Evolutionary conservation across 2,329 filamentous ascomycete species (phyloP), one percentile per base, ranked within the genome.

Genomic region (Verticillium nubilum): DNA sequence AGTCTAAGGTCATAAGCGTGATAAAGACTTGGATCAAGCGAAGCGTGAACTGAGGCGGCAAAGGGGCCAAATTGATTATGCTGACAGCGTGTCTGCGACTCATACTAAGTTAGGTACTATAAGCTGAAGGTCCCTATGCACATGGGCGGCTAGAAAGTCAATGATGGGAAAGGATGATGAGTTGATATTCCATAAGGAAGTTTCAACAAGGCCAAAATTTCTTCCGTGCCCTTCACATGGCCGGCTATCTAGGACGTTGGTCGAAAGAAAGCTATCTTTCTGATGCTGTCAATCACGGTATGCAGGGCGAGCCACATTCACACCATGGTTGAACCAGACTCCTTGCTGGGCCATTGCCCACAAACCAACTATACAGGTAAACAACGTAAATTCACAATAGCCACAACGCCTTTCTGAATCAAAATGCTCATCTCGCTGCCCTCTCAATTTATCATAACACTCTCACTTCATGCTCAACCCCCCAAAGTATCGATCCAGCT

Each of bases 401-500:
- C 33, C 13, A 23, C 37, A 57, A 57, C 35, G 55, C 55, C 37
- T 37, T 37, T 25, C 60, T 25, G 37, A 35, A 53, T 57, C 23
- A 37, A 33, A 31, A 31, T 33, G 23, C 52, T 26, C 1, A 29
- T 13, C 19, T 25, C 31, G n/a, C n/a, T 23, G 19, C n/a, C 23
- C 6, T 23, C 19, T 12, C 19, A 10, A 4, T 31, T 1, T 6
- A 47, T 13, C n/a, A n/a, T 7, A n/a, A n/a, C 42, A 23, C 6
- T 4, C 6, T 47, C 59, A 67, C 58, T 60, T 62, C 61, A 78
- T 59, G 6, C 61, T 70, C 71, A 84, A 73, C 2, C 72, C 75
- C 1, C 83, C 83, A 75, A 86, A 86, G 2, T 79, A 83, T 59
- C 81, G 75, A 67, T 86, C 84, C 63, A 86, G 66, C 67, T 84